Evolutionary conservation across 352 stramenopile genomes (phyloP).

Genomic region (Phytophthora colocasiae): DNA sequence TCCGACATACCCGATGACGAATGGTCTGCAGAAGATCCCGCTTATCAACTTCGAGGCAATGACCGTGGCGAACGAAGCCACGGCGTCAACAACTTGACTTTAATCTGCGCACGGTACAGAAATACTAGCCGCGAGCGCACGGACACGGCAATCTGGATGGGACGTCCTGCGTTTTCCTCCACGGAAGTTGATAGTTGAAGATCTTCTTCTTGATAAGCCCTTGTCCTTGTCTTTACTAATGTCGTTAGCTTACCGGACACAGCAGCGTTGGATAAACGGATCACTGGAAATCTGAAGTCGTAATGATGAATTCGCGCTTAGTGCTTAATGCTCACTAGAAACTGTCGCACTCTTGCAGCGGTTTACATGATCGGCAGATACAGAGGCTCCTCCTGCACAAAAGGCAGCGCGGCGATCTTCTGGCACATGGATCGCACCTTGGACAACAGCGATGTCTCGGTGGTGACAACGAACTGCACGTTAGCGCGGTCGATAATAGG

Average conservation of each 20-base stretch:
- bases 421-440: conserved; percentile 90
- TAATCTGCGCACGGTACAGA: conserved; percentile 14
- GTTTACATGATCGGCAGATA: conserved; percentile 79
- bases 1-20: conserved; percentile 41
- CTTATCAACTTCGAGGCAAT: neutral
- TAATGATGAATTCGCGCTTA: conserved; percentile 22
- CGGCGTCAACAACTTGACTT: conserved; percentile 14
- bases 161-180: conserved; percentile 15
- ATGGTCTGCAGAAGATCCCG: conserved; percentile 23
- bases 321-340: conserved; percentile 21
- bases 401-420: conserved; percentile 89
- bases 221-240: neutral
- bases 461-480: conserved; percentile 97
- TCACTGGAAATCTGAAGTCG: conserved; percentile 3
- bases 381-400: conserved; percentile 85
- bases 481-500: conserved; percentile 93
- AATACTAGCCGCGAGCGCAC: conserved; percentile 10
- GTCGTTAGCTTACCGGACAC: conserved; percentile 1
- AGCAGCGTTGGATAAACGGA: conserved; percentile 10
- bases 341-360: conserved; percentile 17
- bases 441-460: conserved; percentile 91
- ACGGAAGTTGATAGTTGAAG: conserved; percentile 8
- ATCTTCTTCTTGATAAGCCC: neutral
- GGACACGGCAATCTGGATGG: conserved; percentile 23
- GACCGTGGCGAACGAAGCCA: conserved; percentile 1